phyloP scores from a whole-genome alignment of 495 filamentous ascomycete genomes.

The Xylaria curta region DNA sequence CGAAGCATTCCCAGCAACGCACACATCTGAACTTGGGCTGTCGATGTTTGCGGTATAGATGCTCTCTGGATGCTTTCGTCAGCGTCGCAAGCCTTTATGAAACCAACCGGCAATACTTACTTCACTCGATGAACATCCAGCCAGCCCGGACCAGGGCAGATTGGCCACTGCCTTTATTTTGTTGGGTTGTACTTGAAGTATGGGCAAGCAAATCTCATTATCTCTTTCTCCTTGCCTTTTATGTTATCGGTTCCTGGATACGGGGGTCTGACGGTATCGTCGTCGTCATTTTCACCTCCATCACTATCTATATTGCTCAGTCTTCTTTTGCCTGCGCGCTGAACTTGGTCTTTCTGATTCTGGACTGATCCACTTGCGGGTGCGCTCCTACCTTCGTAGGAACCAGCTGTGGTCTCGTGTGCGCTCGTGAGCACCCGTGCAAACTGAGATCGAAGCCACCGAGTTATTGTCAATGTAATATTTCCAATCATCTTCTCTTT shows the following conservation, averaged over 20 bases:
- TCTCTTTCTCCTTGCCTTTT: constrained; percentile 15
- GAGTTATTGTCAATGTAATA: not conserved
- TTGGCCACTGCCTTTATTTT: constrained; percentile 43
- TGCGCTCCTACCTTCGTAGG: not conserved
- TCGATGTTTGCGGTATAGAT: constrained; percentile 27
- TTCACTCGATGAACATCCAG: constrained; percentile 45
- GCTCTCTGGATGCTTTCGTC: constrained; percentile 4
- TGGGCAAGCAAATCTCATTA: constrained; percentile 40
- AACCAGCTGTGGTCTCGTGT: not conserved
- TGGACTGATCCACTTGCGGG: not conserved
- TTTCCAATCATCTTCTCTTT: not conserved
- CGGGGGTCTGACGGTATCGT: not conserved
- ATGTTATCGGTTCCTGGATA: not conserved
- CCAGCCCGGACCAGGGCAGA: constrained; percentile 27
- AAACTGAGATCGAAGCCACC: not conserved
- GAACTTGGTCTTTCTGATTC: not conserved
- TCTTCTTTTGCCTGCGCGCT: not conserved
- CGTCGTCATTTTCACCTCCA: not conserved
- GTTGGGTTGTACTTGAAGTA: constrained; percentile 42
- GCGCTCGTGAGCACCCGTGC: not conserved
- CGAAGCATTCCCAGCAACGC: constrained; percentile 24
- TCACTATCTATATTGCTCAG: not conserved
- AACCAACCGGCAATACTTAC: constrained; percentile 31
- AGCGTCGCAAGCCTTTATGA: not conserved
- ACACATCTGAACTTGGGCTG: constrained; percentile 21